Evolutionary conservation across 2,329 filamentous ascomycete genomes (phyloP).

Genomic region (Cyphellophora attinorum): DNA sequence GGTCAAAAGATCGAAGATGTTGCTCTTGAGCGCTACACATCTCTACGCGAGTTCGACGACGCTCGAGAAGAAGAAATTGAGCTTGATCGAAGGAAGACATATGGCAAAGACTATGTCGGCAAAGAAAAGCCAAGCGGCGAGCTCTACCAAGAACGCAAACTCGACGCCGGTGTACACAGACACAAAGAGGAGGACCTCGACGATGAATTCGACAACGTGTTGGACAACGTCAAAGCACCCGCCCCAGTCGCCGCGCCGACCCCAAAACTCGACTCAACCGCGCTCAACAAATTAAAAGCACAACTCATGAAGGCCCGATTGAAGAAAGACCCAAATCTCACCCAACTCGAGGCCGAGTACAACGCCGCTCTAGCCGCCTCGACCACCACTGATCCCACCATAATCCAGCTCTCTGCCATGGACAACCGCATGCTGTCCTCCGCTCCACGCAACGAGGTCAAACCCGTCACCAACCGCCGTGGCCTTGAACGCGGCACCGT

Average conservation of each 20-base stretch:
- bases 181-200: conserved; percentile 21
- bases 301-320: conserved; percentile 95
- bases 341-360: conserved; percentile 73
- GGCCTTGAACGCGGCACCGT: conserved; percentile 77
- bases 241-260: conserved; percentile 10
- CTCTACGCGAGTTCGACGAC: conserved; percentile 77
- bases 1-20: conserved; percentile 69
- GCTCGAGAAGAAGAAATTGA: conserved; percentile 90
- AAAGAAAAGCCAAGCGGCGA: conserved; percentile 85
- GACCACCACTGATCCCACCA: conserved; percentile 50
- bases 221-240: conserved; percentile 23
- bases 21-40: conserved; percentile 72
- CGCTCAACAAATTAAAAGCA: conserved; percentile 80
- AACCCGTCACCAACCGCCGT: conserved; percentile 65
- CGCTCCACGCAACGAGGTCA: conserved; percentile 64
- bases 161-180: conserved; percentile 44
- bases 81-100: conserved; percentile 69
- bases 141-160: conserved; percentile 66
- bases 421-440: conserved; percentile 83
- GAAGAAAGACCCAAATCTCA: conserved; percentile 63
- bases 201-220: conserved; percentile 24
- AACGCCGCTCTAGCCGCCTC: conserved; percentile 61
- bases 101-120: conserved; percentile 74
- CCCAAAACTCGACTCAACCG: conserved; percentile 43
- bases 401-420: conserved; percentile 77